Conservation (phyloP, 225 moss, liverwort and hornwort species). For the Antitrichia curtipendula region DNA sequence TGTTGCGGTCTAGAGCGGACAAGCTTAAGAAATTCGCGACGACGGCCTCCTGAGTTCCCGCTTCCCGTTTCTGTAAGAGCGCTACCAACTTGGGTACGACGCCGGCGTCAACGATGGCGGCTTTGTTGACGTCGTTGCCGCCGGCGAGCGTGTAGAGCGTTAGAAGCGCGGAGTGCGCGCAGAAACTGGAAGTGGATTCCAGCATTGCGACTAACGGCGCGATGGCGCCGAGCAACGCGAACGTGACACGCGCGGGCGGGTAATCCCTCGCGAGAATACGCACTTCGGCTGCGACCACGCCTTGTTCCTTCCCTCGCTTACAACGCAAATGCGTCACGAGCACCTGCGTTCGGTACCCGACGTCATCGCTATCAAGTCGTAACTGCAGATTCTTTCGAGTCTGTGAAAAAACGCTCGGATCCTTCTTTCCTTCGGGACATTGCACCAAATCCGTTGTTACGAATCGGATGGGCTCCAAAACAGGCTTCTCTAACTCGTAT, state of each 20-base stretch:
- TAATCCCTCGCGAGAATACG: constrained; percentile 6
- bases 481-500: constrained; percentile 5
- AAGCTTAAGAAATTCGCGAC: constrained; percentile 25
- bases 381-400: neutral
- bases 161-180: constrained; percentile 11
- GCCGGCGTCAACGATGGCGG: constrained; percentile 20
- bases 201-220: constrained; percentile 23
- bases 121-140: constrained; percentile 31
- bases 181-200: neutral
- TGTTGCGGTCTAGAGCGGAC: constrained; percentile 42
- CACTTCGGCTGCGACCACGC: constrained; percentile 7
- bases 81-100: constrained; percentile 12
- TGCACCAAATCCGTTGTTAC: neutral
- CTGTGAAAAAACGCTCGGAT: neutral
- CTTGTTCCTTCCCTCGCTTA: constrained; percentile 9
- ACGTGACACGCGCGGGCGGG: neutral
- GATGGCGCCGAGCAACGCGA: constrained; percentile 16
- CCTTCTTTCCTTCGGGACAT: neutral
- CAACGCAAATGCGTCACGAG: constrained; percentile 1
- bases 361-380: neutral
- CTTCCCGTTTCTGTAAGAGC: neutral
- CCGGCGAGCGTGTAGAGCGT: constrained; percentile 35
- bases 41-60: neutral
- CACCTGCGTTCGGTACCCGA: neutral
- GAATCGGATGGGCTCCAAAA: constrained; percentile 7